Conservation (phyloP, 2,329 filamentous ascomycete species). For the Neocatenulostroma microsporum region DNA sequence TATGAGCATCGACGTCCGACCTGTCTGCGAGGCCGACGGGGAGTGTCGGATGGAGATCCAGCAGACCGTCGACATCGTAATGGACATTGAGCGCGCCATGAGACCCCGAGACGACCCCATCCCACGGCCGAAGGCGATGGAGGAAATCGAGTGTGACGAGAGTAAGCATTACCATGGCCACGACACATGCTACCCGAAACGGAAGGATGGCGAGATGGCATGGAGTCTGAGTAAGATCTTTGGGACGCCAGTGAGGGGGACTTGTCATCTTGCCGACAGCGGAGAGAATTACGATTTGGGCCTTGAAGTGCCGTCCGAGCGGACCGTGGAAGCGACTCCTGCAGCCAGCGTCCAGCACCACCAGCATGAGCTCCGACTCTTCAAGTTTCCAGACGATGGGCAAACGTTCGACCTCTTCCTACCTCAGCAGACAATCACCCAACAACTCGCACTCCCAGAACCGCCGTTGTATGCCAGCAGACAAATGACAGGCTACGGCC, state of each 20-base stretch:
- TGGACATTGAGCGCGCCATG: slow-evolving; percentile 88
- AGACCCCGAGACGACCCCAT: slow-evolving; percentile 71
- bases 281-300: slow-evolving; percentile 17
- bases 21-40: slow-evolving; percentile 55
- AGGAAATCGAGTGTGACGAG: slow-evolving; percentile 74
- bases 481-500: slow-evolving; percentile 86
- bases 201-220: slow-evolving; percentile 52
- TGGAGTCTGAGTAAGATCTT: slow-evolving; percentile 85
- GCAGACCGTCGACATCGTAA: slow-evolving; percentile 93
- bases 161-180: slow-evolving; percentile 72
- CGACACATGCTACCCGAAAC: slow-evolving; percentile 75
- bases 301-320: slow-evolving; percentile 20
- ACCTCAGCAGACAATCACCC: slow-evolving; percentile 48
- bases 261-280: slow-evolving; percentile 62
- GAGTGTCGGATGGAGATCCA: slow-evolving; percentile 82
- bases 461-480: slow-evolving; percentile 78
- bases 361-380: no score
- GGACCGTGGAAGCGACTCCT: no score
- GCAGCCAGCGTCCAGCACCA: no score
- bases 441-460: slow-evolving; percentile 41
- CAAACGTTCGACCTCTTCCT: slow-evolving; percentile 63
- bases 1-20: slow-evolving; percentile 91
- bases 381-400: slow-evolving; percentile 1
- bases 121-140: slow-evolving; percentile 63
- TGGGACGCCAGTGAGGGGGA: slow-evolving; percentile 68